Evolutionary conservation across 108 stramenopile species (phyloP).

Genomic region (Parmales sp.): DNA sequence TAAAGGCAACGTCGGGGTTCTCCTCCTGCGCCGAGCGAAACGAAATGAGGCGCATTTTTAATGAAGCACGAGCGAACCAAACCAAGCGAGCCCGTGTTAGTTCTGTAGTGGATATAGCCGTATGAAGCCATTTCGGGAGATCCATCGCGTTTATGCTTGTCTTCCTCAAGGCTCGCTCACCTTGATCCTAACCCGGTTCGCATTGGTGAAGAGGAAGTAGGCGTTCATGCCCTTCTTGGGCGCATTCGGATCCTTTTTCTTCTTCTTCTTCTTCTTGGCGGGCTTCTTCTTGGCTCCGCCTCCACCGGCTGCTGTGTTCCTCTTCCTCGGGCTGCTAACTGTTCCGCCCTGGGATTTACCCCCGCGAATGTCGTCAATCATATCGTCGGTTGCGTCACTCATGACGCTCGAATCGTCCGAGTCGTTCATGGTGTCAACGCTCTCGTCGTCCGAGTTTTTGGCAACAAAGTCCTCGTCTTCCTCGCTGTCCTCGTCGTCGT

Average conservation of each 20-base stretch:
- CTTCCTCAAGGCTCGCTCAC: too few species aligned
- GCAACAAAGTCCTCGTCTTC: neutral
- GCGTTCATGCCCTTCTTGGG: constrained; percentile 40
- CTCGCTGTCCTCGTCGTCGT: constrained; percentile 18
- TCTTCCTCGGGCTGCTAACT: neutral
- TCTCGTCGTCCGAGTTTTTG: constrained; percentile 21
- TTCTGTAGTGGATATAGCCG: too few species aligned
- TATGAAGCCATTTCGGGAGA: neutral
- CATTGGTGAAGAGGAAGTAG: constrained; percentile 54
- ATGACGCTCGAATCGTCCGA: neutral
- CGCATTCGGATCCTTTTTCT: constrained; percentile 41
- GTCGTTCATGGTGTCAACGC: constrained; percentile 10
- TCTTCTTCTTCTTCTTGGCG: constrained; percentile 25
- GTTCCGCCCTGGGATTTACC: neutral
- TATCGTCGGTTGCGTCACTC: constrained; percentile 5
- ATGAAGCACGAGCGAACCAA: too few species aligned
- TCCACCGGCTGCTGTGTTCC: neutral
- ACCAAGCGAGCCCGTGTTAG: too few species aligned
- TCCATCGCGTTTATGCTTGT: neutral
- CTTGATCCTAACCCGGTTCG: constrained; percentile 47
- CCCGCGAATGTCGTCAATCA: neutral
- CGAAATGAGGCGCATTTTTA: too few species aligned
- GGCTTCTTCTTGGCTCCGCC: neutral
- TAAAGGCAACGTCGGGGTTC: constrained; percentile 39
- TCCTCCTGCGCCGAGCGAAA: too few species aligned